These are phyloP conservation scores for Cordyceps pruinosa DNA, from an alignment of 2,329 filamentous ascomycete genomes.

Conservation along the genomic window DNA sequence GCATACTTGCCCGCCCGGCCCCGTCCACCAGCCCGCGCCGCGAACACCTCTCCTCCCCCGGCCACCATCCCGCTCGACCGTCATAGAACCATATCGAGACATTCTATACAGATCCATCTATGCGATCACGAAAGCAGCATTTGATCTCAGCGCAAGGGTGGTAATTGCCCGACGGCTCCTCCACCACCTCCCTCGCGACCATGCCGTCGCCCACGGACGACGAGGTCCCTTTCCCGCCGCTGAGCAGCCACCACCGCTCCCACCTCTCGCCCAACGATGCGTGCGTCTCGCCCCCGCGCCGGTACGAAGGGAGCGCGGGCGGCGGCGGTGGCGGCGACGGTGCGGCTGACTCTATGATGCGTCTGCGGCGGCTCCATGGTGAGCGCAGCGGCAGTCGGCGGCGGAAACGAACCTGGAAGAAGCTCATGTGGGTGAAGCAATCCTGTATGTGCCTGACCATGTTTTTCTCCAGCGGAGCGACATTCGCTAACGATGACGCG, in stretches of 20 bases:
- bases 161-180: not conserved
- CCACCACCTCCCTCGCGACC: not conserved
- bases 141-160: not conserved
- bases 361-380: constrained; percentile 38
- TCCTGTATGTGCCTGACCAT: constrained; percentile 54
- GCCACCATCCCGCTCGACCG: not conserved
- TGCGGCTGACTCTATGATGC: constrained; percentile 25
- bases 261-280: constrained; percentile 81
- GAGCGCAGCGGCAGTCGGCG: constrained; percentile 59
- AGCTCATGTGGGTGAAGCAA: constrained; percentile 96
- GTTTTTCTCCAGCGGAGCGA: too few relatives aligned
- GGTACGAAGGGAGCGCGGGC: constrained; percentile 25
- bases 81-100: not conserved
- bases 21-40: too few relatives aligned
- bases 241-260: constrained; percentile 39
- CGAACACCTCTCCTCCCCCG: not conserved
- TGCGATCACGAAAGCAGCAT: not conserved
- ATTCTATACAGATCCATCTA: too few relatives aligned
- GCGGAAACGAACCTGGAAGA: constrained; percentile 78
- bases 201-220: constrained; percentile 35
- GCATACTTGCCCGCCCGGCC: too few relatives aligned
- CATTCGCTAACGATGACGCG: too few relatives aligned
- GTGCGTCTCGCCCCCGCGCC: constrained; percentile 60
- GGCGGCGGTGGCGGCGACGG: constrained; percentile 30
- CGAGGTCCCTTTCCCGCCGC: constrained; percentile 29